Percentiles rank a stretch among this genome's conserved stretches.
Evolutionary conservation across 1,284 basidiomycete species (phyloP).

Genomic region (Apiotrichum sp.): DNA sequence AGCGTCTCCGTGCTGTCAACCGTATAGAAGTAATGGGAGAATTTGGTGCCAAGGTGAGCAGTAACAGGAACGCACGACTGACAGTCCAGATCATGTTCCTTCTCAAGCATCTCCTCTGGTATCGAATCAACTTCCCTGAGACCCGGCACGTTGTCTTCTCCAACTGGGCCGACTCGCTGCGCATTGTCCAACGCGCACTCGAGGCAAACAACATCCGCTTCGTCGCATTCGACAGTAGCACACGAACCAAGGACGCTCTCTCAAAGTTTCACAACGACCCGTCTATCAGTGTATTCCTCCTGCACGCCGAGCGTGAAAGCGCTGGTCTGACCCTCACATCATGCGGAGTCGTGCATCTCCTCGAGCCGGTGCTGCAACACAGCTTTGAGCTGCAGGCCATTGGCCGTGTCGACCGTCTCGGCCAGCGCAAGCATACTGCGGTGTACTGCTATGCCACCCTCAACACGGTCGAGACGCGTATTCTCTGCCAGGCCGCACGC

Average conservation of each 20-base stretch:
- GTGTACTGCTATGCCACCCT: conserved; percentile 45
- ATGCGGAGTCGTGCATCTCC: conserved; percentile 44
- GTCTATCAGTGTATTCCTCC: conserved; percentile 41
- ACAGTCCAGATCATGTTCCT: conserved; percentile 38
- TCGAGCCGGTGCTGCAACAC: conserved; percentile 45
- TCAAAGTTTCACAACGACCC: conserved; percentile 36
- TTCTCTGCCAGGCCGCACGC: conserved; percentile 39
- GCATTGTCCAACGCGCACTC: conserved; percentile 42
- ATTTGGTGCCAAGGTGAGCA: conserved; percentile 44
- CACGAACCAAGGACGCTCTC: conserved; percentile 34
- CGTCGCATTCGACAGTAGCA: conserved; percentile 28
- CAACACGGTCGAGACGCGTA: conserved; percentile 43
- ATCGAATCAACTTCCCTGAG: conserved; percentile 20
- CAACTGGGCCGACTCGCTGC: conserved; percentile 42
- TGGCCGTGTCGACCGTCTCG: conserved; percentile 24
- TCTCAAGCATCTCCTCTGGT: conserved; percentile 39
- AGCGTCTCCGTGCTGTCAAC: conserved; percentile 21
- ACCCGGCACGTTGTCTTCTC: conserved; percentile 45
- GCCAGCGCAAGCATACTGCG: conserved; percentile 38
- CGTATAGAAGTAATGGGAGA: conserved; percentile 40
- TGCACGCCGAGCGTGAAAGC: conserved; percentile 45
- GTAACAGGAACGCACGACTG: no score
- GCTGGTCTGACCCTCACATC: conserved; percentile 45
- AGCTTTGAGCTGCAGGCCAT: conserved; percentile 45
- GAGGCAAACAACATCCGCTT: conserved; percentile 33